Percentiles rank a stretch among this genome's conserved stretches.
Conservation (phyloP, 2,329 filamentous ascomycete genomes). For the Pseudogymnoascus sp. region DNA sequence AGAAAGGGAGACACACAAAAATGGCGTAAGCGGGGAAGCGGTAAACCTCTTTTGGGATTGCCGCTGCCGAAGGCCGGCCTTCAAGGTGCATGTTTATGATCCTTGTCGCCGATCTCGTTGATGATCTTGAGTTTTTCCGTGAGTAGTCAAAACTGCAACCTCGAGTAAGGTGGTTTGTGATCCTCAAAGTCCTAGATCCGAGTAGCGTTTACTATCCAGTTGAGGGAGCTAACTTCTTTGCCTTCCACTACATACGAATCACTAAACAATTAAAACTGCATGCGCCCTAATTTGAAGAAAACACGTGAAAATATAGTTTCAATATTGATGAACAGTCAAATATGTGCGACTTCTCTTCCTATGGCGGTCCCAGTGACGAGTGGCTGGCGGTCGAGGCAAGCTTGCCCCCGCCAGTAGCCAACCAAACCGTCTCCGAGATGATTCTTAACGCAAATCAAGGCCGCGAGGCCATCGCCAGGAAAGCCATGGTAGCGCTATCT, state of each 20-base stretch:
- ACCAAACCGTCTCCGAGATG: background rate
- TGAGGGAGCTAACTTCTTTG: background rate
- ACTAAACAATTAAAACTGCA: background rate
- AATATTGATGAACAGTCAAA: background rate
- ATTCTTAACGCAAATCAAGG: background rate
- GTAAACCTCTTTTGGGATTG: background rate
- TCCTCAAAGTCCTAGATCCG: background rate
- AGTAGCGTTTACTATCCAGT: background rate
- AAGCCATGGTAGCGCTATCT: background rate
- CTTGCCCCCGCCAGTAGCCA: background rate
- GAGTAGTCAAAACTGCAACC: background rate
- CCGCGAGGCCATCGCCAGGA: background rate
- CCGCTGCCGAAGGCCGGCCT: background rate
- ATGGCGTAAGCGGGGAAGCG: background rate
- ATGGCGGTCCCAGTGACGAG: slow-evolving; percentile 34
- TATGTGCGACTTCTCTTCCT: slow-evolving; percentile 33
- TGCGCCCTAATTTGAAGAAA: background rate
- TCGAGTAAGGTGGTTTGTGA: background rate
- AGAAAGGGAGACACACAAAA: background rate
- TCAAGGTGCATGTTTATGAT: background rate
- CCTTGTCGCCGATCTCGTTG: background rate
- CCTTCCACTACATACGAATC: background rate
- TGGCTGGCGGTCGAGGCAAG: slow-evolving; percentile 34
- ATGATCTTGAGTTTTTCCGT: background rate
- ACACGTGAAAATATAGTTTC: background rate